Percentiles rank a stretch among this genome's conserved stretches.
These are phyloP conservation scores for Penicillium riverlandense DNA, from an alignment of 495 filamentous ascomycete genomes.

Conservation along the genomic window DNA sequence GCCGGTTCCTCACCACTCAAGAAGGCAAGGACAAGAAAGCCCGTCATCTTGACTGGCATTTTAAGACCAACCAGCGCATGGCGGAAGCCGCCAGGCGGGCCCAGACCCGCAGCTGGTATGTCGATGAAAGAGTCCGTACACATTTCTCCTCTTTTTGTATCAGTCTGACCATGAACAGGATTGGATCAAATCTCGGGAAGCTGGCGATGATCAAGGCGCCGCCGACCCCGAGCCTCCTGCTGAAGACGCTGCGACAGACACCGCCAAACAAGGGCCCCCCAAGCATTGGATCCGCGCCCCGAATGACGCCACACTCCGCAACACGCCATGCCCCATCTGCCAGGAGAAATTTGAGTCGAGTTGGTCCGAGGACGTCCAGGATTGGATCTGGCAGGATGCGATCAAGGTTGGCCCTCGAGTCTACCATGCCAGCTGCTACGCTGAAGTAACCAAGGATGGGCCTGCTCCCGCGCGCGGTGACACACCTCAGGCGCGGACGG, in stretches of 20 bases:
- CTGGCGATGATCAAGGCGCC: slow-evolving; percentile 52
- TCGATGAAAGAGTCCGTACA: slow-evolving; percentile 74
- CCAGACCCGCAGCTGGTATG: slow-evolving; percentile 87
- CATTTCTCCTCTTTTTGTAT: background rate
- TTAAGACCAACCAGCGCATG: slow-evolving; percentile 84
- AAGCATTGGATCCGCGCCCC: slow-evolving; percentile 76
- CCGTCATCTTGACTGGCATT: slow-evolving; percentile 97
- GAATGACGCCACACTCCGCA: slow-evolving; percentile 61
- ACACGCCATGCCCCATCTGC: slow-evolving; percentile 80
- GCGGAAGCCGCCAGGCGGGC: slow-evolving; percentile 72
- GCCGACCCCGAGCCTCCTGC: slow-evolving; percentile 33
- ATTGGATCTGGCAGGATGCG: slow-evolving; percentile 96
- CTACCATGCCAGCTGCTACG: slow-evolving; percentile 85
- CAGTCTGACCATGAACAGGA: slow-evolving; percentile 43
- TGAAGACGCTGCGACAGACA: slow-evolving; percentile 23
- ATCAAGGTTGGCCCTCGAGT: slow-evolving; percentile 68
- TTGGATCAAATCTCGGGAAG: slow-evolving; percentile 80
- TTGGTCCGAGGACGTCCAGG: slow-evolving; percentile 86
- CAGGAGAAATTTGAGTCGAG: slow-evolving; percentile 86
- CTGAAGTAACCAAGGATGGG: slow-evolving; percentile 68
- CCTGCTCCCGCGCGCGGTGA: slow-evolving; percentile 27
- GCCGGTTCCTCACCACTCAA: slow-evolving; percentile 70
- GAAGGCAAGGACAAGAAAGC: slow-evolving; percentile 78
- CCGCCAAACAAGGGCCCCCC: slow-evolving; percentile 51
- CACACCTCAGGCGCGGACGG: slow-evolving; percentile 35